Base-by-base conservation (phyloP, 2,329 filamentous ascomycete species). In the Trichophyton rubrum region DNA sequence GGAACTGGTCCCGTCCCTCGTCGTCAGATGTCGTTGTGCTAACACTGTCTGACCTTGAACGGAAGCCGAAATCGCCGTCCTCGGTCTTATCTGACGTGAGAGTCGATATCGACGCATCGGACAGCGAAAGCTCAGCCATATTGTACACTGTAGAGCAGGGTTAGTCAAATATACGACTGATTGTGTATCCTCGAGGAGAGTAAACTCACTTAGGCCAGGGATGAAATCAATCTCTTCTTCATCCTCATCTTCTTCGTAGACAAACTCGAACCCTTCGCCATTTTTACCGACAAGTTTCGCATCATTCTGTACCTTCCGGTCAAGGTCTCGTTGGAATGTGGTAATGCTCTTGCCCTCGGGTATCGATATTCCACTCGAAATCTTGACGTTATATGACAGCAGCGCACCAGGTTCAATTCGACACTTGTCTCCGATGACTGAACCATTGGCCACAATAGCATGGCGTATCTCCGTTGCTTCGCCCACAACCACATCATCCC, bases 401-500 rank as follows among this genome's bases (percentile, higher is more conserved):
- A 97, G 78, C 3, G 86, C 85, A 27, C 92, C 93, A 7, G 83
- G 75, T 38, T 85, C 81, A 62, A 97, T 76, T 5, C 73, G 82
- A 68, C 86, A 88, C 59, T 82, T 81, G 67, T 85, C 85, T 22
- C 90, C 90, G 60, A 99, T 75, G 1, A 80, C 77, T 17, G 81
- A 87, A 55, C 84, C 82, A 67, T 86, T 85, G 3, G 88, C 93
- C 59, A 99, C 77, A 47, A 99, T 84, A 1, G 90, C 86, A 65
- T 84, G 82, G 7, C 81, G 79, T 56, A 99, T 77, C 24, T 81
- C 81, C 15, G 86, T 80, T 20, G 85, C 85, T 68, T 96, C 89
- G 1, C 85, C 87, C 66, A 99, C 83, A 3, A 81, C 82, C 0
- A 84, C 85, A 67, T 90, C 83, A 67, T 96, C 89, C 91, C 92